Conservation (phyloP, 352 stramenopile genomes). For the Phytopythium sindhum region DNA sequence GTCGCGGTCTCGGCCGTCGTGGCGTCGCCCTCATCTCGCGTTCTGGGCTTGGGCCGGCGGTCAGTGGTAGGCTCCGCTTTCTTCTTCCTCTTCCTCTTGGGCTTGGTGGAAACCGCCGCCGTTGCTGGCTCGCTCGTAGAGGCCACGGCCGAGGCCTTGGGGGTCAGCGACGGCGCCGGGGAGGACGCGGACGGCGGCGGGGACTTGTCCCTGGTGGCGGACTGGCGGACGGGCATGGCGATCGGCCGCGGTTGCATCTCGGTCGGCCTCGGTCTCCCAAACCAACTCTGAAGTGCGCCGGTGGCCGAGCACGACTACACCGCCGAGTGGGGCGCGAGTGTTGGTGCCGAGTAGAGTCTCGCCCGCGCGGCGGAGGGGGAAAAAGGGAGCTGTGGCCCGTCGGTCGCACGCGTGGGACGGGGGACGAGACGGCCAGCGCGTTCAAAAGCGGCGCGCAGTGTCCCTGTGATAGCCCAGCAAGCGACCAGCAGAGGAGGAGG, state of each 20-base stretch:
- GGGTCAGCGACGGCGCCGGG: background rate
- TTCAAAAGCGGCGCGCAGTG: background rate
- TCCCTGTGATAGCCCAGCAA: background rate
- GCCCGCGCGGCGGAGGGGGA: background rate
- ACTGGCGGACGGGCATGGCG: slow-evolving; percentile 1
- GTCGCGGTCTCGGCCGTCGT: background rate
- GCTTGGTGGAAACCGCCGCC: background rate
- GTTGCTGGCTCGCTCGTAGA: background rate
- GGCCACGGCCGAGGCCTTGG: background rate
- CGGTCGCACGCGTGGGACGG: slow-evolving; percentile 3
- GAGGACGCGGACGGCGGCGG: background rate
- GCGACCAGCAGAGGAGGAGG: no score
- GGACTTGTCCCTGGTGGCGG: background rate
- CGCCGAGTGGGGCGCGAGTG: background rate
- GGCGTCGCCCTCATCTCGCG: background rate
- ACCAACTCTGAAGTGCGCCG: background rate
- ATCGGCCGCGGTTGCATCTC: slow-evolving; percentile 5
- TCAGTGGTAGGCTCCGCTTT: background rate
- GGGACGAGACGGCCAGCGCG: background rate
- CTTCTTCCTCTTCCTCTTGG: slow-evolving; percentile 4
- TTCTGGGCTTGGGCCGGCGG: background rate
- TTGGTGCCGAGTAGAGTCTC: background rate
- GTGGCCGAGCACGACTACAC: no score
- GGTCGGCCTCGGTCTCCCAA: background rate
- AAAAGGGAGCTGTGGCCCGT: background rate